These are phyloP conservation scores for Alternaria consortialis DNA, from an alignment of 2,329 filamentous ascomycete species.

Conservation along the genomic window DNA sequence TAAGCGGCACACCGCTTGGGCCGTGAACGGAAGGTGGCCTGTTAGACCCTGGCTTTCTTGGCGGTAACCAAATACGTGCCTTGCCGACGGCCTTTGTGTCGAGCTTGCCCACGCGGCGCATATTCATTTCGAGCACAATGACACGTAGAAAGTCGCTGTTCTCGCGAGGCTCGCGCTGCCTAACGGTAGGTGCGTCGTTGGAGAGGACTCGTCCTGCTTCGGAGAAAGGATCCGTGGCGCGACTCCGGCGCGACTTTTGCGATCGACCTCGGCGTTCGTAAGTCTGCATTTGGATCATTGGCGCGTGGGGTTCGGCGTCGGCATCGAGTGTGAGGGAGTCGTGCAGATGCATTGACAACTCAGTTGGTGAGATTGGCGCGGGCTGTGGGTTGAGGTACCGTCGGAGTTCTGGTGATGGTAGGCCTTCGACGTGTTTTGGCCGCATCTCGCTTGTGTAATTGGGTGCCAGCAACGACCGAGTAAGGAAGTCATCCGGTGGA, in stretches of 20 bases:
- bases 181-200: constrained; percentile 54
- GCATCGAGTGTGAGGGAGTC: constrained; percentile 47
- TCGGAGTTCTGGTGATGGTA: constrained; percentile 65
- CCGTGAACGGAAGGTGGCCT: constrained; percentile 36
- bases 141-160: constrained; percentile 71
- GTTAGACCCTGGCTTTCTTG: constrained; percentile 54
- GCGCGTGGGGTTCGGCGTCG: constrained; percentile 53
- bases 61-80: constrained; percentile 69
- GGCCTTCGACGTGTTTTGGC: constrained; percentile 62
- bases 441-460: constrained; percentile 68
- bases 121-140: constrained; percentile 73
- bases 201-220: constrained; percentile 56
- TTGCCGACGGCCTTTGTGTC: constrained; percentile 63
- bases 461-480: constrained; percentile 67
- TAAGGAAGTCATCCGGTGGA: constrained; percentile 67
- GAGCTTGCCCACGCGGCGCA: constrained; percentile 70
- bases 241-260: constrained; percentile 35
- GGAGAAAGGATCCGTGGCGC: constrained; percentile 50
- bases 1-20: constrained; percentile 43
- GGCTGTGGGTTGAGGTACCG: constrained; percentile 68
- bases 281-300: constrained; percentile 71
- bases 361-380: constrained; percentile 47
- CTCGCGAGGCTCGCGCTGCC: constrained; percentile 69
- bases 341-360: constrained; percentile 53
- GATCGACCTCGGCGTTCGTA: constrained; percentile 58